Conservation (phyloP, 2,329 filamentous ascomycete species). For the Verticillium nubilum region DNA sequence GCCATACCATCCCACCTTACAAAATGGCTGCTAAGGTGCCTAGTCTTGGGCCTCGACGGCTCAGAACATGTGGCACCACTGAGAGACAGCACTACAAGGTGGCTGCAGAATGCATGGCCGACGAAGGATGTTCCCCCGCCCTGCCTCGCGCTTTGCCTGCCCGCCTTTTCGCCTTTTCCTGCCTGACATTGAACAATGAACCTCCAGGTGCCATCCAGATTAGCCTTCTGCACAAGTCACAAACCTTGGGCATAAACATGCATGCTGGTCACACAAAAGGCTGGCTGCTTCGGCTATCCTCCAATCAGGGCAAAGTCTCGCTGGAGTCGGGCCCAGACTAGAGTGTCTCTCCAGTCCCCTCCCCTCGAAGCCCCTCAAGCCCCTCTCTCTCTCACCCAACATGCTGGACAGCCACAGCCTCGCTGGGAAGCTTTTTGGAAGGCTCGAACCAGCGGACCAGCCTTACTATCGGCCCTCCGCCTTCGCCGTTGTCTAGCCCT, state of each 20-base stretch:
- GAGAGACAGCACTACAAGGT: conserved; percentile 2
- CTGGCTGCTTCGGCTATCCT: background rate
- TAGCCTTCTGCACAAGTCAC: background rate
- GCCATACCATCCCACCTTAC: background rate
- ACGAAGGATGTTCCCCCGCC: background rate
- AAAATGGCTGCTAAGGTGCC: background rate
- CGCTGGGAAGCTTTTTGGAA: background rate
- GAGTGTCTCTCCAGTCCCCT: background rate
- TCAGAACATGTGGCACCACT: conserved; percentile 14
- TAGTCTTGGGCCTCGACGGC: background rate
- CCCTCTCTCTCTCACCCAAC: background rate
- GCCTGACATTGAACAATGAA: background rate
- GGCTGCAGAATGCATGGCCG: conserved; percentile 8
- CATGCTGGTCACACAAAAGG: background rate
- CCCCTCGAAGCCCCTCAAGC: background rate
- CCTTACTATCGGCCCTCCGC: conserved; percentile 2
- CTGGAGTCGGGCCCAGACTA: background rate
- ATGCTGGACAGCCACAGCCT: background rate
- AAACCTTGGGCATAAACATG: background rate
- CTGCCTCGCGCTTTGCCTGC: too few relatives aligned
- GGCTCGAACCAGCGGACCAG: background rate
- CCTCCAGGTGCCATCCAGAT: background rate
- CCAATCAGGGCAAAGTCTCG: background rate
- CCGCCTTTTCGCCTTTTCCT: background rate
- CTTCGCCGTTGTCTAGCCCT: background rate